Evolutionary conservation across 441 rosid genomes (phyloP), one percentile per base, ranked within the genome.

Genomic region (Populus hybrid): DNA sequence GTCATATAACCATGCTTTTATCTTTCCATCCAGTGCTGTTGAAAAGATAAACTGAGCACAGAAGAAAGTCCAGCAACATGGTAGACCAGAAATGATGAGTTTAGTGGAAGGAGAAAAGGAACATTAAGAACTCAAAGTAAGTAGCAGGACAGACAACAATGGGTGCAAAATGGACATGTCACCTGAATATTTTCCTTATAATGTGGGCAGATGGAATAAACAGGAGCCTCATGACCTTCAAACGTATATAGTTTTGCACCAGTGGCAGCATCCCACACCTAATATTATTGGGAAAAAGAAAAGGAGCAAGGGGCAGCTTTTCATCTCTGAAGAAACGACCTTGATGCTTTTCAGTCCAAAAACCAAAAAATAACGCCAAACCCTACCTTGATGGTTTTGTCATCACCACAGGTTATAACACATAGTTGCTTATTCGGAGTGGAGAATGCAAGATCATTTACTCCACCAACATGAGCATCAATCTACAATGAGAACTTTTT

Each of bases 161-260:
- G 23, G 28, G 9, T 40, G n/a, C 18, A 59, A 73, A 74, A 66
- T 21, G 57, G 36, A 70, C 75, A 72, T 73, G 72, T 36, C 69
- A 95, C 99, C 91, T 95, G 98, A 85, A 95, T 94, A 82, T 87
- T 95, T 80, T 94, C 98, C 85, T 95, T 94, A 77, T 91, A 88
- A 82, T 94, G 97, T 78, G 99, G 99, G 80, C 98, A 95, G 76
- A 95, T 89, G 83, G 97, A 95, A 85, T 92, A 94, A 66, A 95
- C 99, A 82, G 97, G 93, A 80, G 98, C 97, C 82, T 92, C 98
- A 53, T 95, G 99, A 78, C 98, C 99, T 88, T 94, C 97, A 87
- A 95, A 95, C 28, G 85, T 92, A 85, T 89, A 85, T 67, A 87
- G 91, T 79, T 78, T 94, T 30, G 85, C 80, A 73, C 99, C 99